A percentile compares a stretch with the other conserved stretches of the same genome.
Conservation (phyloP, 352 stramenopile species). For the Discostella stelligera region DNA sequence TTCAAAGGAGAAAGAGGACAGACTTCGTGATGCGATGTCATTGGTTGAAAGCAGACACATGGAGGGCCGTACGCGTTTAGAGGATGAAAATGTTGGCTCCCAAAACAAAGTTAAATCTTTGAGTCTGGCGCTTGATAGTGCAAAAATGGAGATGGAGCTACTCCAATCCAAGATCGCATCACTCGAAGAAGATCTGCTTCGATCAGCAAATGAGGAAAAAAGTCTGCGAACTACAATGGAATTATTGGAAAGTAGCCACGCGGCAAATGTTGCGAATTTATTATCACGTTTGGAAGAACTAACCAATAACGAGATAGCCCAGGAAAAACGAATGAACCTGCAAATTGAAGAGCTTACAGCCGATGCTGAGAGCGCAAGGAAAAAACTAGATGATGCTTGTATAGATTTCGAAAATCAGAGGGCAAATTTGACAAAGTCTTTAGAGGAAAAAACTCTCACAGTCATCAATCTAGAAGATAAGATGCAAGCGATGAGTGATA, state of each 20-base stretch:
- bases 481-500: conserved; percentile 9
- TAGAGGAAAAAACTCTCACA: conserved; percentile 4
- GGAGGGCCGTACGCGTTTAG: background rate
- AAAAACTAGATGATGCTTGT: background rate
- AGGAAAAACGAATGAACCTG: background rate
- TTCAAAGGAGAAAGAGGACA: background rate
- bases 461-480: conserved; percentile 11
- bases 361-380: background rate
- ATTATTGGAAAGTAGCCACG: background rate
- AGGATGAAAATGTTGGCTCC: conserved; percentile 1
- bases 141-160: background rate
- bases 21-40: background rate
- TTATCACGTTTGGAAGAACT: conserved; percentile 7
- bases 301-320: background rate
- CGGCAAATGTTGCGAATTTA: background rate
- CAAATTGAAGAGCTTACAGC: background rate
- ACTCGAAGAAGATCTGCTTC: background rate
- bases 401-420: conserved; percentile 7
- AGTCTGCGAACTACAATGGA: background rate
- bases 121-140: background rate
- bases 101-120: background rate
- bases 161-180: conserved; percentile 6
- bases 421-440: background rate
- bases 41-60: conserved; percentile 13
- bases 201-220: conserved; percentile 1